A percentile compares a stretch with the other conserved stretches of the same genome.
These are phyloP conservation scores for Zygnema circumcarinatum DNA, from an alignment of 139 green algal genomes.

Conservation along the genomic window DNA sequence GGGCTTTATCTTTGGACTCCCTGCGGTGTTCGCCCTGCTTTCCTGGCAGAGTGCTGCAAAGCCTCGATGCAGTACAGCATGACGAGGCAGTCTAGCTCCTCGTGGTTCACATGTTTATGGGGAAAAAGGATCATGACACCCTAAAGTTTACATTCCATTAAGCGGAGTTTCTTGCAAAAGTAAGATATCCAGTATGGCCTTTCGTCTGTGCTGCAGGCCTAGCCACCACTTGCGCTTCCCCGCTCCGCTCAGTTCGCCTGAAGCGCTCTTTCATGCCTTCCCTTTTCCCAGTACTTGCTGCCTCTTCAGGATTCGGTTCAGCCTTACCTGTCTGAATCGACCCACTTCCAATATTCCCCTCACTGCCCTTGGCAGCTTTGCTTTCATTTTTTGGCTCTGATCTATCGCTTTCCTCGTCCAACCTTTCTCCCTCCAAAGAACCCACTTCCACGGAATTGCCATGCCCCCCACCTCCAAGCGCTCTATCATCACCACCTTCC, in stretches of 20 bases:
- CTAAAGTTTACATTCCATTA: slow-evolving; percentile 2
- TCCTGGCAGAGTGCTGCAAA: too few relatives aligned
- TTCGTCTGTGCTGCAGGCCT: slow-evolving; percentile 22
- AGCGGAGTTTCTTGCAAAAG: slow-evolving; percentile 32
- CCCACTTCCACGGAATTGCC: not conserved
- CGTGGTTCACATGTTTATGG: too few relatives aligned
- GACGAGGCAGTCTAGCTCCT: too few relatives aligned
- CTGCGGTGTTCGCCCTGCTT: too few relatives aligned
- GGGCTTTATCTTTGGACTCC: too few relatives aligned
- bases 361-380: too few relatives aligned
- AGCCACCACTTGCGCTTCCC: slow-evolving; percentile 12
- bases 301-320: not conserved
- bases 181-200: slow-evolving; percentile 62
- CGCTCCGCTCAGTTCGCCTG: not conserved
- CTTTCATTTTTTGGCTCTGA: too few relatives aligned
- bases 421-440: too few relatives aligned
- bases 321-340: too few relatives aligned
- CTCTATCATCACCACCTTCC: not conserved
- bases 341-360: too few relatives aligned
- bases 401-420: too few relatives aligned
- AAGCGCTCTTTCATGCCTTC: not conserved
- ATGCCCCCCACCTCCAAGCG: not conserved
- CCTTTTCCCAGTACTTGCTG: not conserved
- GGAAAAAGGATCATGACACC: not conserved
- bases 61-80: too few relatives aligned